A percentile compares a stretch with the other conserved stretches of the same genome.
Conservation (phyloP, 306 rosid genomes). For the Senna tora region DNA sequence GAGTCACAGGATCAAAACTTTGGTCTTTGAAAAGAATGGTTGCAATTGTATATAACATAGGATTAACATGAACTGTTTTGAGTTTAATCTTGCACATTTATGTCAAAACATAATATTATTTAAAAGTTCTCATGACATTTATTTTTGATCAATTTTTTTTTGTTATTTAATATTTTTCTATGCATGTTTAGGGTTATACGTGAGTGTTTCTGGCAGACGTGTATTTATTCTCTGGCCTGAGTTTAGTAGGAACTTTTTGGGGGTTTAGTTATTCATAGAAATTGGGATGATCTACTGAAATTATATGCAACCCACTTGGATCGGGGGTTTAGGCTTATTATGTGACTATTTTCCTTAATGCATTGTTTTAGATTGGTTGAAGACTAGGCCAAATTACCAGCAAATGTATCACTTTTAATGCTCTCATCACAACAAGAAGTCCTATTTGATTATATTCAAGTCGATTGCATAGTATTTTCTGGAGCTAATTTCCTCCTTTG, state of each 20-base stretch:
- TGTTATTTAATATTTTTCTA: slow-evolving; percentile 27
- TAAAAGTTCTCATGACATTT: slow-evolving; percentile 25
- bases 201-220: not conserved
- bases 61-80: slow-evolving; percentile 31
- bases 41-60: slow-evolving; percentile 56
- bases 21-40: slow-evolving; percentile 31
- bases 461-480: too few relatives aligned
- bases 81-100: slow-evolving; percentile 34
- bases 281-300: not conserved
- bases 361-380: not conserved
- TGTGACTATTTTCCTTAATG: not conserved
- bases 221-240: slow-evolving; percentile 12
- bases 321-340: not conserved
- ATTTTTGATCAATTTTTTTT: slow-evolving; percentile 21
- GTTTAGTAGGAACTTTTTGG: not conserved
- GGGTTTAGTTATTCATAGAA: not conserved
- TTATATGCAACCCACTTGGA: slow-evolving; percentile 2
- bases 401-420: not conserved
- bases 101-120: slow-evolving; percentile 20
- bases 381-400: not conserved
- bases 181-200: slow-evolving; percentile 23
- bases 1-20: slow-evolving; percentile 34
- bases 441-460: not conserved
- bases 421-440: not conserved
- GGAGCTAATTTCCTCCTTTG: too few relatives aligned